A percentile compares a stretch with the other conserved stretches of the same genome.
Evolutionary conservation across 2,329 filamentous ascomycete species (phyloP).

Genomic region (Dothideomycetes sp.): DNA sequence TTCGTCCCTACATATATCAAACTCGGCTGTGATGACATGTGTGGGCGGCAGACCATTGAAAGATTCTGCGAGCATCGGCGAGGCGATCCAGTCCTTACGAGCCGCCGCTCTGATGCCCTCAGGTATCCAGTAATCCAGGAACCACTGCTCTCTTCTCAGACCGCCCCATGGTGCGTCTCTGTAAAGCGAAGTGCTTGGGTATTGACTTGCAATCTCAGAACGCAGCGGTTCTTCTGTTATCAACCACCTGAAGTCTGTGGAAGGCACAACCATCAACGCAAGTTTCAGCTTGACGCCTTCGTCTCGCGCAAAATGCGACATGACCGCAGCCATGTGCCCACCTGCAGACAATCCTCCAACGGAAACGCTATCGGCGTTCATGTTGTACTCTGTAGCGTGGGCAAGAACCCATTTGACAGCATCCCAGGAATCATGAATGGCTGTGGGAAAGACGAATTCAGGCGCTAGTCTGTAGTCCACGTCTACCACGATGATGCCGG

Average conservation of each 20-base stretch:
- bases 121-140: conserved; percentile 2
- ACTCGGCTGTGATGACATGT: conserved; percentile 3
- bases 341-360: conserved; percentile 44
- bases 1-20: conserved; percentile 2
- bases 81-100: neutral
- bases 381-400: conserved; percentile 28
- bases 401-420: conserved; percentile 40
- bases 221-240: neutral
- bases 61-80: neutral
- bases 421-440: conserved; percentile 42
- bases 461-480: conserved; percentile 46
- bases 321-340: conserved; percentile 42
- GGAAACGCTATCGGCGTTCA: neutral
- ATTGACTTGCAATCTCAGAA: neutral
- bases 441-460: conserved; percentile 41
- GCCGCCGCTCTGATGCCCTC: neutral
- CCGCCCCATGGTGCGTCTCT: conserved; percentile 3
- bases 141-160: conserved; percentile 1
- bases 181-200: neutral
- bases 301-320: conserved; percentile 37
- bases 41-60: neutral
- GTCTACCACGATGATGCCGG: conserved; percentile 37
- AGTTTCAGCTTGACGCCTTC: conserved; percentile 19
- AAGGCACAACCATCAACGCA: neutral
- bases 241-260: conserved; percentile 4